phyloP scores from a whole-genome alignment of 352 stramenopile species.

The Halophytophthora polymorphica region DNA sequence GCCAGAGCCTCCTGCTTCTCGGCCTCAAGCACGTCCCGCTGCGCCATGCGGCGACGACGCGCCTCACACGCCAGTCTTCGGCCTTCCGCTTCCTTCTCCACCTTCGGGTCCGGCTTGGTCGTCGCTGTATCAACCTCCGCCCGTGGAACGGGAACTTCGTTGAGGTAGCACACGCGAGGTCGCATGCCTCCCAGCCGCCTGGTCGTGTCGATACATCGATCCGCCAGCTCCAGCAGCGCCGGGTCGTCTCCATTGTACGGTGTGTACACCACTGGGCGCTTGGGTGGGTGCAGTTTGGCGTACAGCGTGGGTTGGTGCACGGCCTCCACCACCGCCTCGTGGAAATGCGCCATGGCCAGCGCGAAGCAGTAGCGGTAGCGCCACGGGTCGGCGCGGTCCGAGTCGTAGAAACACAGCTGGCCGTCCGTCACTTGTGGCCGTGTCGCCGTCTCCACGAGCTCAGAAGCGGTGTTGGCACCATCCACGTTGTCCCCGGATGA shows the following conservation, averaged over 20 bases:
- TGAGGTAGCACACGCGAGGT: slow-evolving; percentile 37
- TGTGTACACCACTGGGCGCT: slow-evolving; percentile 42
- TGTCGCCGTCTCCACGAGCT: slow-evolving; percentile 16
- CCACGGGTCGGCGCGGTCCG: slow-evolving; percentile 46
- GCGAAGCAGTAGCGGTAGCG: slow-evolving; percentile 64
- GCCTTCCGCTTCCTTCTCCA: slow-evolving; percentile 53
- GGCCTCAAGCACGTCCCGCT: slow-evolving; percentile 28
- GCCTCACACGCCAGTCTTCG: slow-evolving; percentile 64
- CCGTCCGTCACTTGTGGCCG: slow-evolving; percentile 59
- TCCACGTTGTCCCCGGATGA: background rate
- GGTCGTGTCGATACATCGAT: slow-evolving; percentile 63
- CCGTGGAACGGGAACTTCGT: slow-evolving; percentile 40
- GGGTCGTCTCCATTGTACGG: slow-evolving; percentile 52
- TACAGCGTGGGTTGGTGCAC: slow-evolving; percentile 38
- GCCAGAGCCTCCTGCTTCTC: slow-evolving; percentile 14
- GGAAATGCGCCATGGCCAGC: slow-evolving; percentile 53
- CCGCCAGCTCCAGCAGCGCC: slow-evolving; percentile 46
- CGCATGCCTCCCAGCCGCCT: slow-evolving; percentile 38
- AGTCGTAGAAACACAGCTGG: slow-evolving; percentile 68
- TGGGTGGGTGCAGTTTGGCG: slow-evolving; percentile 26
- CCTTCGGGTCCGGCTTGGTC: slow-evolving; percentile 13
- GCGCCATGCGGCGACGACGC: slow-evolving; percentile 44
- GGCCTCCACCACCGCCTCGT: slow-evolving; percentile 42
- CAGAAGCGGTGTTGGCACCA: slow-evolving; percentile 3
- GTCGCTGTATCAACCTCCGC: slow-evolving; percentile 11